Evolutionary conservation across 371 early-diverging fungal species (phyloP).

Genomic region (Enterospora canceri): DNA sequence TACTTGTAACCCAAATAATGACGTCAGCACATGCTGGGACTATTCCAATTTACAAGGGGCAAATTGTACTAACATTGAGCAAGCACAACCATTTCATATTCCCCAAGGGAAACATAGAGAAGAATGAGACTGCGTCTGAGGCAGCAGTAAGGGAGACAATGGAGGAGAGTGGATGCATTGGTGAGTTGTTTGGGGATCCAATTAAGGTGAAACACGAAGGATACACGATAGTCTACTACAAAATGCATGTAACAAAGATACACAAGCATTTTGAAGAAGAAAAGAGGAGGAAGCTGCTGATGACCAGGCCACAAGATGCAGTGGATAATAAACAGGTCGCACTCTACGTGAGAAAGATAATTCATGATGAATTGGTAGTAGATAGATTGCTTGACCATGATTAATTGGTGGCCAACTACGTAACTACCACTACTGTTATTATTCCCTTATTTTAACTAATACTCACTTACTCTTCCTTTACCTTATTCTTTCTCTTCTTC

Average conservation of each 20-base stretch:
- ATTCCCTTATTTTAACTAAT: too few relatives aligned
- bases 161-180: slow-evolving; percentile 49
- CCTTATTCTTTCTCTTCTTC: not conserved
- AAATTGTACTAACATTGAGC: not conserved
- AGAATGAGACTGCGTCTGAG: slow-evolving; percentile 27
- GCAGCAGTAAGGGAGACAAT: slow-evolving; percentile 50
- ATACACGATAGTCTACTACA: not conserved
- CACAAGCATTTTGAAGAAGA: slow-evolving; percentile 3
- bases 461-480: not conserved
- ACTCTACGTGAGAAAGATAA: not conserved
- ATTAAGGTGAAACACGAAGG: not conserved
- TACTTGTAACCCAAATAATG: too few relatives aligned
- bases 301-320: not conserved
- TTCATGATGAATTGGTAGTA: not conserved
- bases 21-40: not conserved
- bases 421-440: not conserved
- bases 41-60: slow-evolving; percentile 6
- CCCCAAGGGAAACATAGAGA: slow-evolving; percentile 52
- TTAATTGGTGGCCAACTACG: not conserved
- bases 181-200: slow-evolving; percentile 3
- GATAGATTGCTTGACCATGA: not conserved
- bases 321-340: not conserved
- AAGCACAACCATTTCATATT: slow-evolving; percentile 26
- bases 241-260: slow-evolving; percentile 5
- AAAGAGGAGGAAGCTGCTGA: not conserved